phyloP scores from a whole-genome alignment of 2,329 filamentous ascomycete genomes.

The Sclerotinia trifoliorum region DNA sequence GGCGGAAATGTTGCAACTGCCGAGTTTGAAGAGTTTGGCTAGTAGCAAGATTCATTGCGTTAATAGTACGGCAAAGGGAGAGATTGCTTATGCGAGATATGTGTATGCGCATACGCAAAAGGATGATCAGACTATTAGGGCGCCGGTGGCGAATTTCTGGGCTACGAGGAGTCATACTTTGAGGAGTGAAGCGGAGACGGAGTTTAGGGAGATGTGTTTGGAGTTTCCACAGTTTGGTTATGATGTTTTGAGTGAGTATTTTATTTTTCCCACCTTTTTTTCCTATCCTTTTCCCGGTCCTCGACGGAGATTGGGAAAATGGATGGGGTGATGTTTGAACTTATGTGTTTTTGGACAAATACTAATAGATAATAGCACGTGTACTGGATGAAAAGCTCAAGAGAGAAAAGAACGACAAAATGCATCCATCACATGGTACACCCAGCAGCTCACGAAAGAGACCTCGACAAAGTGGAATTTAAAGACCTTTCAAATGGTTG shows the following conservation, averaged over 20 bases:
- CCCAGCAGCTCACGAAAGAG: conserved; percentile 55
- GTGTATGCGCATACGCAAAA: conserved; percentile 74
- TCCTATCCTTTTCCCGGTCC: no score
- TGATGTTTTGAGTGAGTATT: conserved; percentile 74
- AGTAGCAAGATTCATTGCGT: conserved; percentile 91
- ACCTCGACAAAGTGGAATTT: conserved; percentile 41
- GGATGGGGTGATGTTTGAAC: neutral
- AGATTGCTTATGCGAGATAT: conserved; percentile 89
- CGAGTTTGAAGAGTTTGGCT: conserved; percentile 69
- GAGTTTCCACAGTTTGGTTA: conserved; percentile 91
- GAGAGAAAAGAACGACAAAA: conserved; percentile 58
- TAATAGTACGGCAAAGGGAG: conserved; percentile 80
- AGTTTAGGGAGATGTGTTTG: conserved; percentile 82
- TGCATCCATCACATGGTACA: conserved; percentile 44
- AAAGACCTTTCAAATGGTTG: neutral
- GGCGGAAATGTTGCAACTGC: conserved; percentile 72
- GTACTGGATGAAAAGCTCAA: conserved; percentile 67
- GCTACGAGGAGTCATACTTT: conserved; percentile 76
- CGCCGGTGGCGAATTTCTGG: conserved; percentile 88
- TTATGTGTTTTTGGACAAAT: neutral
- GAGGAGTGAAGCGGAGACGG: conserved; percentile 79
- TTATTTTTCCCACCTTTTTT: neutral
- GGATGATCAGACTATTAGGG: conserved; percentile 72
- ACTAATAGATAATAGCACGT: conserved; percentile 48
- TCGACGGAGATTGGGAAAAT: neutral